Evolutionary conservation across 1,139 yeast species (phyloP).

Genomic region (Kazachstania sp.): DNA sequence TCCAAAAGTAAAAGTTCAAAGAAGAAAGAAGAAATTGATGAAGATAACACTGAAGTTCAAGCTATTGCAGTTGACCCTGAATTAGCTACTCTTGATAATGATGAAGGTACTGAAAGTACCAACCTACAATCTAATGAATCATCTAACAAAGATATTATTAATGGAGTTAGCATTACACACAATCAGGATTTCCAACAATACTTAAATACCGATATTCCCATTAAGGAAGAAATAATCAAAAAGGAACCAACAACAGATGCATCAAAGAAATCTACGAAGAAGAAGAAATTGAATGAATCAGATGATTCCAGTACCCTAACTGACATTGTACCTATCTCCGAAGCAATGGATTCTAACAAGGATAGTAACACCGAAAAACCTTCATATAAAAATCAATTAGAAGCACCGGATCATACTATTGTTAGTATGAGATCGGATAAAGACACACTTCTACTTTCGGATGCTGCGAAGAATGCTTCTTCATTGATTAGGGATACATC

Average conservation of each 20-base stretch:
- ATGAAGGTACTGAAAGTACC: constrained; percentile 39
- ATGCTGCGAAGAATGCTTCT: constrained; percentile 30
- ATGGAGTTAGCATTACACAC: constrained; percentile 52
- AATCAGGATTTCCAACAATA: constrained; percentile 43
- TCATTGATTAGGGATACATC: constrained; percentile 24
- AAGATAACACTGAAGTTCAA: not conserved
- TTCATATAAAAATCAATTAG: no score
- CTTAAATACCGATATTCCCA: constrained; percentile 30
- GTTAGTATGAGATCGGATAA: constrained; percentile 14
- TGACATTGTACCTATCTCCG: constrained; percentile 1
- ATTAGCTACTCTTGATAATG: constrained; percentile 35
- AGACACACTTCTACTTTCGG: constrained; percentile 23
- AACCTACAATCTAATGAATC: constrained; percentile 42
- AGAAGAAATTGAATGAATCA: constrained; percentile 3
- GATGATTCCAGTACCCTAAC: not conserved
- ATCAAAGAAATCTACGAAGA: constrained; percentile 2
- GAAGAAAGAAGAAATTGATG: constrained; percentile 9
- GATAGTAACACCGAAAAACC: not conserved
- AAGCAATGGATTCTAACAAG: not conserved
- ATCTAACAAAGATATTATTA: constrained; percentile 44
- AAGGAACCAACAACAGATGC: constrained; percentile 5
- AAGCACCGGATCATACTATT: constrained; percentile 3
- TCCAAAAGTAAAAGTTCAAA: constrained; percentile 9
- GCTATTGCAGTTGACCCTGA: constrained; percentile 7
- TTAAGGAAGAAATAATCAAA: constrained; percentile 1